Evolutionary conservation across 768 basidiomycete genomes (phyloP), one percentile per base, ranked within the genome.

Genomic region (Phlebiopsis gigantea): DNA sequence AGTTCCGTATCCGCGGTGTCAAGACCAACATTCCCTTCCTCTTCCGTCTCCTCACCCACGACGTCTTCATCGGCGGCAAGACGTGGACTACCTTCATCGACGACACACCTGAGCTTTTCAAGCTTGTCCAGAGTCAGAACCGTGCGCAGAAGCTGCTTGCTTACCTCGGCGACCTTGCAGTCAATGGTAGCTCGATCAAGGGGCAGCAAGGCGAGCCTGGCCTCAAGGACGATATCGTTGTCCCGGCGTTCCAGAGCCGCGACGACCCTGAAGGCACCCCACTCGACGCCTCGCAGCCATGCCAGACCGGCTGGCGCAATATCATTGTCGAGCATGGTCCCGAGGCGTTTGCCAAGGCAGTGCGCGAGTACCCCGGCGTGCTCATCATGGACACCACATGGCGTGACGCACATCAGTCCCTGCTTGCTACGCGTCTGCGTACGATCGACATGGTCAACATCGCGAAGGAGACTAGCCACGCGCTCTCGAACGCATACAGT

Each of bases 1-100:
- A 99, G 71, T 99, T 98, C 87, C 90, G 97, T 66, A 98, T 99
- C 64, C 93, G 97, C 62, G 97, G 97, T 65, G 93, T 98, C 73
- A 98, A 98, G 93, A 99, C 97, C 63, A 98, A 98, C 73, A 98
- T 98, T 63, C 97, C 97, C 14, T 99, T 99, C 90, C 76, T 99
- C 64, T 98, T 99, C 84, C 90, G 96, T 58, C 83, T 99, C 25
- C 79, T 99, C 62, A 98, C 97, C 4, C 92, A 98, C 72, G 93
- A 95, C 65, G 83, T 94, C 63, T 99, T 97, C 75, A 90, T 98
- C 62, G 87, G 83, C 34, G 96, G 96, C 57, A 91, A 94, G 77
- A 97, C 97, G 9, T 99, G 97, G 97, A 99, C 97, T 1, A 99
- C 97, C 24, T 98, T 99, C 79, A 98, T 99, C 72, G 97, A 99